phyloP scores from a whole-genome alignment of 108 stramenopile genomes.

The Stephanodiscus triporus region DNA sequence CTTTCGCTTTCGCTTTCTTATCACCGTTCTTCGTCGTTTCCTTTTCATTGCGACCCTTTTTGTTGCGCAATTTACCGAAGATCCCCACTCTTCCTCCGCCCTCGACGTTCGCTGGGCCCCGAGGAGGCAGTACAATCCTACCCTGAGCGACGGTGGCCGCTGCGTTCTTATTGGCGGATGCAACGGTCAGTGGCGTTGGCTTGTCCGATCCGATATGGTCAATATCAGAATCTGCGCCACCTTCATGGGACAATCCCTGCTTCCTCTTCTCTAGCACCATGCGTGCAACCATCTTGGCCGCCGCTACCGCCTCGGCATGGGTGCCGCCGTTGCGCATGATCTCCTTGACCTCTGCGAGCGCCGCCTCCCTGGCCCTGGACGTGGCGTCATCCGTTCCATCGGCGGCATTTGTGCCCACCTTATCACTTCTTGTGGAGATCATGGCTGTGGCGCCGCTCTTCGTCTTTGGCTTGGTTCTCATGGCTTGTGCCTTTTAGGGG shows the following conservation, averaged over 20 bases:
- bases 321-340: constrained; percentile 24
- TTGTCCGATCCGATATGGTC: neutral
- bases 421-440: neutral
- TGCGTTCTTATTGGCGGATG: neutral
- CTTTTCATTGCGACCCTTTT: constrained; percentile 1
- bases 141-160: neutral
- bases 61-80: neutral
- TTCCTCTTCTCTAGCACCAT: constrained; percentile 8
- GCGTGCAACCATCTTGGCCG: constrained; percentile 14
- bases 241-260: neutral
- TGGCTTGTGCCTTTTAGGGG: too few species aligned
- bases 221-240: neutral
- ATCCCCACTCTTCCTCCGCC: constrained; percentile 11
- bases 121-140: neutral
- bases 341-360: constrained; percentile 23
- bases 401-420: neutral
- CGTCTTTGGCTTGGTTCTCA: neutral
- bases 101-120: neutral
- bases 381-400: constrained; percentile 10
- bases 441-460: constrained; percentile 1
- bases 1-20: neutral
- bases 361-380: constrained; percentile 13
- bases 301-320: constrained; percentile 23
- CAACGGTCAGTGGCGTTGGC: neutral
- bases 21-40: neutral